phyloP scores from a whole-genome alignment of 345 rosid species.

The Melastoma malabathricum region DNA sequence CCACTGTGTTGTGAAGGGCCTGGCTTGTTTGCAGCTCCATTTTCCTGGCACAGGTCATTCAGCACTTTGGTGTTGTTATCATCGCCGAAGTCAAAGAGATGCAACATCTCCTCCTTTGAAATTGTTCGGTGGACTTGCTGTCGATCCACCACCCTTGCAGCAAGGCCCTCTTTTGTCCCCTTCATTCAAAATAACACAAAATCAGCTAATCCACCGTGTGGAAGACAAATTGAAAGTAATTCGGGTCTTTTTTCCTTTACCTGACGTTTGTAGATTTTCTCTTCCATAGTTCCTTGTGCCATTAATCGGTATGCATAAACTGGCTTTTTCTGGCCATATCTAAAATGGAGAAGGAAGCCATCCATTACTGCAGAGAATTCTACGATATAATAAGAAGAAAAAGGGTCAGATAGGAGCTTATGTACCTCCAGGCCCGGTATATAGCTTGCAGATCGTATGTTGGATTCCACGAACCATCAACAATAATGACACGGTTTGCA shows the following conservation, averaged over 20 bases:
- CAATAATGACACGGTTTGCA: conserved; percentile 96
- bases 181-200: conserved; percentile 24
- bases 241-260: conserved; percentile 16
- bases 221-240: not conserved
- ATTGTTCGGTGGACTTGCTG: conserved; percentile 95
- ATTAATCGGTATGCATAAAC: conserved; percentile 90
- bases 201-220: conserved; percentile 1
- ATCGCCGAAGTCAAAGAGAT: conserved; percentile 92
- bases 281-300: conserved; percentile 99
- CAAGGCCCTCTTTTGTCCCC: conserved; percentile 99
- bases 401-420: conserved; percentile 6
- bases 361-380: not conserved
- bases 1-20: conserved; percentile 18
- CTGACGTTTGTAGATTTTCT: conserved; percentile 97
- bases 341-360: conserved; percentile 10
- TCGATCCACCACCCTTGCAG: conserved; percentile 99
- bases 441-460: conserved; percentile 98
- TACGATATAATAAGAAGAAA: not conserved
- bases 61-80: conserved; percentile 60
- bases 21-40: conserved; percentile 18
- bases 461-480: conserved; percentile 99
- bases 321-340: conserved; percentile 97
- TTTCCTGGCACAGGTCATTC: conserved; percentile 26
- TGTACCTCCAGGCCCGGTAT: conserved; percentile 95
- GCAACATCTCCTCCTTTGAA: conserved; percentile 97